Conservation (phyloP, 306 rosid genomes). For the Casuarina glauca region DNA sequence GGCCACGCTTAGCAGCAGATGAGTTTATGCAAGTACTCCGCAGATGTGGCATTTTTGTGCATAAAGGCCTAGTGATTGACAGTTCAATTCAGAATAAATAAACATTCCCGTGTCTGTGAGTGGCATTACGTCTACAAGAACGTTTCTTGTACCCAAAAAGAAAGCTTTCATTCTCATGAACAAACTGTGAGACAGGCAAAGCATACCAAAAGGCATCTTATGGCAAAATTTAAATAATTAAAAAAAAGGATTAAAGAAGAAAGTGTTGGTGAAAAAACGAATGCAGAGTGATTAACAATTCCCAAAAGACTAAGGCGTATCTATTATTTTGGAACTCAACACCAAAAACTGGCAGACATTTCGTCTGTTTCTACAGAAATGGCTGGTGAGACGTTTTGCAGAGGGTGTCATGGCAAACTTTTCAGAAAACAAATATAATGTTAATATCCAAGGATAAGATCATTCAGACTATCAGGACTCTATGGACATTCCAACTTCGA, state of each 20-base stretch:
- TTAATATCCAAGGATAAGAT: not conserved
- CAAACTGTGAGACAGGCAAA: too few species aligned
- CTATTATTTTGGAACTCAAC: not conserved
- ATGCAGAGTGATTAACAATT: not conserved
- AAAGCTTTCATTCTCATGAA: not conserved
- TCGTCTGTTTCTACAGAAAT: not conserved
- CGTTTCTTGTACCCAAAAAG: not conserved
- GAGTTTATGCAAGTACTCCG: not conserved
- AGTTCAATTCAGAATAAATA: not conserved
- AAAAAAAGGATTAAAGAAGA: not conserved
- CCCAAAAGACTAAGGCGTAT: too few species aligned
- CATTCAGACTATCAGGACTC: not conserved
- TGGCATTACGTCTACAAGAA: not conserved
- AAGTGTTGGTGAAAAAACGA: not conserved
- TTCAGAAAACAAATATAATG: not conserved
- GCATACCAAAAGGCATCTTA: not conserved
- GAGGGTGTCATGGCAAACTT: not conserved
- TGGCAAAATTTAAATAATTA: not conserved
- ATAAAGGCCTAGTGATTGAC: not conserved
- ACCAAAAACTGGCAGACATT: not conserved
- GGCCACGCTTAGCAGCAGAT: not conserved
- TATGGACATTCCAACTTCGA: not conserved
- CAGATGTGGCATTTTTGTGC: not conserved
- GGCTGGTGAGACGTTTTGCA: not conserved
- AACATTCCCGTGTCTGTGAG: too few species aligned